Base-by-base conservation (phyloP, 768 basidiomycete species). In the Dentipellis fragilis region DNA sequence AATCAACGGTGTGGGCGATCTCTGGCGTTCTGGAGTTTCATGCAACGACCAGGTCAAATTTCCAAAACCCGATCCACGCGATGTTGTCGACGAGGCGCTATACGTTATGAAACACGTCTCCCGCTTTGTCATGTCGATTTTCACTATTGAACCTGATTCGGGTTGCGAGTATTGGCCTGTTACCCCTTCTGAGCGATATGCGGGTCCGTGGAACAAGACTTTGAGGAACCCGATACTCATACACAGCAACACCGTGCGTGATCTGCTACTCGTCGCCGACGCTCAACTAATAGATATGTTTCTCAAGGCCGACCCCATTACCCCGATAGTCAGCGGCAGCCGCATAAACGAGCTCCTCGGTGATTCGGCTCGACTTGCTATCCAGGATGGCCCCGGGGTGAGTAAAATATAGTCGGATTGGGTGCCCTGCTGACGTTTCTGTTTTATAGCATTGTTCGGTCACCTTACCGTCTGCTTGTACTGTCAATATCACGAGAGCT, bases 1-100 rank as follows among this genome's bases (percentile, higher is more conserved):
- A 61, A 38, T 56, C 61, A 17, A 55, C 55, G 39, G 57, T 62
- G 21, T 36, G 51, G 10, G 56, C 57, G 63, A 65, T 35, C 54
- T 64, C 37, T 59, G 60, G 34, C 65, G 67, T 10, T 56, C 58
- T n/a, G 69, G 66, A 0, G 67, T 69, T 1, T 66, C 68, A 2
- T 70, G 69, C 59, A 64, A 66, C 48, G 69, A 71, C 54, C 51
- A 63, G 10, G 51, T 53, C 12, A 63, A 63, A 4, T 65, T 66
- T 53, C 49, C 59, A 2, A 54, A 55, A 4, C 63, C 61, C 2
- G 47, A 51, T 2, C 54, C 59, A 4, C 51, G 63, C 45, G 53
- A 62, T 16, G 59, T 67, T 45, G 55, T 67, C 17, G 63, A 67
- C 54, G 64, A 65, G 51, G 59, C 58, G 46, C 55, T 67, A 4